These are phyloP conservation scores for Syzygium jambos DNA, from an alignment of 345 rosid species.

Conservation along the genomic window DNA sequence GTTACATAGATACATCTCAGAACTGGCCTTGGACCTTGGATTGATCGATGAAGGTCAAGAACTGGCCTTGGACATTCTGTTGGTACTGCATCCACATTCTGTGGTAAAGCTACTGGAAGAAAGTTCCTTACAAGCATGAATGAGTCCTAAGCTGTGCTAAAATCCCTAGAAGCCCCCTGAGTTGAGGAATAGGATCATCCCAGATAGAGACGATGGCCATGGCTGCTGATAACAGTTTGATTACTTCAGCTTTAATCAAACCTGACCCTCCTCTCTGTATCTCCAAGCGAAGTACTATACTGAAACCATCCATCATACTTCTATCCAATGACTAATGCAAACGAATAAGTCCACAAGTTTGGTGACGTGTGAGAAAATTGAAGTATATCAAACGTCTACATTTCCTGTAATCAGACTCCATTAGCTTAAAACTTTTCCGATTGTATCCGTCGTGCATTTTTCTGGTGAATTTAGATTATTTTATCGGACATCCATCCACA, in stretches of 20 bases:
- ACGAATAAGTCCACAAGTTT: not conserved
- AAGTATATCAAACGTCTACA: not conserved
- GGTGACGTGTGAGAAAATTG: not conserved
- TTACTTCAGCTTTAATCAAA: not conserved
- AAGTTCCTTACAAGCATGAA: not conserved
- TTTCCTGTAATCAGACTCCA: not conserved
- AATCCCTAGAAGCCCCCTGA: not conserved
- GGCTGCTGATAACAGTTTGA: not conserved
- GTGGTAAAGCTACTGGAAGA: not conserved
- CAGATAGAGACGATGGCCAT: not conserved
- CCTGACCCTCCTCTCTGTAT: not conserved
- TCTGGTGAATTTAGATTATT: constrained; percentile 1
- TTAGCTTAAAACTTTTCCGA: not conserved
- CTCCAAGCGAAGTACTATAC: not conserved
- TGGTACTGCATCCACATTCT: too few relatives aligned
- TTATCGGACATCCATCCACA: constrained; percentile 7
- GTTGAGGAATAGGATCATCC: not conserved
- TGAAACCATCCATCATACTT: not conserved
- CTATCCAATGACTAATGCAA: not conserved
- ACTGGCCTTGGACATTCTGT: not conserved
- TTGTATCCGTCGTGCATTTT: not conserved
- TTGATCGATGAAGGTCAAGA: not conserved
- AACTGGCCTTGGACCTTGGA: not conserved
- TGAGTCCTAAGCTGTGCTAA: not conserved
- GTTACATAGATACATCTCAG: not conserved